Conservation (phyloP, 2,329 filamentous ascomycete genomes). For the Zopfia rhizophila region DNA sequence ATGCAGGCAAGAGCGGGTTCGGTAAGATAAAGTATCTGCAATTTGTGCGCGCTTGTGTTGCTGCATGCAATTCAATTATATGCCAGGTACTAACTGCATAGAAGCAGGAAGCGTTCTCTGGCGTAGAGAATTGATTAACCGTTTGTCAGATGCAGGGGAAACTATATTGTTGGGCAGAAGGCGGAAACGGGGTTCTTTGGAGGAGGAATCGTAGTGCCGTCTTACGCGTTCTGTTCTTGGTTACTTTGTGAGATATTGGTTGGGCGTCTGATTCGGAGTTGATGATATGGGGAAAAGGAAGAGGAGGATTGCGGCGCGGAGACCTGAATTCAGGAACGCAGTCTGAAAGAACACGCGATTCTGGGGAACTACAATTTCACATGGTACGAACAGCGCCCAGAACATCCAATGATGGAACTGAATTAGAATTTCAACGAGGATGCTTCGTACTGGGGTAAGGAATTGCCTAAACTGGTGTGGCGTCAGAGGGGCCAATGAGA, state of each 20-base stretch:
- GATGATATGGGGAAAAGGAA: slow-evolving; percentile 3
- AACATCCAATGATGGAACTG: not conserved
- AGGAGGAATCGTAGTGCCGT: slow-evolving; percentile 8
- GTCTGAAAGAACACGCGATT: too few species aligned
- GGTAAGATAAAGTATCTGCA: too few species aligned
- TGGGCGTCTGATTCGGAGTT: slow-evolving; percentile 1
- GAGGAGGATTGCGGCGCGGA: slow-evolving; percentile 14
- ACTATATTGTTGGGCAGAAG: slow-evolving; percentile 22
- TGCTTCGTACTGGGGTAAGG: slow-evolving; percentile 9
- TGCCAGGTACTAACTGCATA: too few species aligned
- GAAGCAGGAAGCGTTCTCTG: too few species aligned
- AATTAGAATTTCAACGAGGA: not conserved
- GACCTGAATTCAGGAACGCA: too few species aligned
- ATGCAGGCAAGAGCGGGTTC: too few species aligned
- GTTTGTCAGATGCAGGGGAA: not conserved
- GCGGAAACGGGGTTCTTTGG: slow-evolving; percentile 4
- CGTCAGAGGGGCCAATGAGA: slow-evolving; percentile 10
- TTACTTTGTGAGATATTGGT: slow-evolving; percentile 1
- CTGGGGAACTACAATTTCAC: slow-evolving; percentile 5
- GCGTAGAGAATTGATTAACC: slow-evolving; percentile 9
- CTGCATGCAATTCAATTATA: slow-evolving; percentile 11
- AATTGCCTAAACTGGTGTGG: slow-evolving; percentile 13
- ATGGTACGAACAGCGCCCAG: slow-evolving; percentile 4
- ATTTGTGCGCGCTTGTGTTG: too few species aligned
- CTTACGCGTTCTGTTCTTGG: slow-evolving; percentile 6